phyloP scores from a whole-genome alignment of 192 early-diverging fungal species.

The Umbelopsis ramanniana region DNA sequence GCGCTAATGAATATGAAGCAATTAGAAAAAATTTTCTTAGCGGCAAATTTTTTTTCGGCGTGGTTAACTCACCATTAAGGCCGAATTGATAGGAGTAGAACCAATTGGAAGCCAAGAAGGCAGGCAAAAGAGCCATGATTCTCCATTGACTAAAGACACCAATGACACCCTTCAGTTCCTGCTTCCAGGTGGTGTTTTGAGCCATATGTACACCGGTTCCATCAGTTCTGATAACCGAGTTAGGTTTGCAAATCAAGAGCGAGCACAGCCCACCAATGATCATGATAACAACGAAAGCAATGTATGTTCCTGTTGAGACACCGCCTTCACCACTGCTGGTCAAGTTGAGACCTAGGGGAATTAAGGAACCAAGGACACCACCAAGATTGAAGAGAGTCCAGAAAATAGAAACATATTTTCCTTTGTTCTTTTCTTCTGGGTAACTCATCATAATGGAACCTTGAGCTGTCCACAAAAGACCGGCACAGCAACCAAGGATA shows the following conservation, averaged over 20 bases:
- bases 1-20: conserved; percentile 30
- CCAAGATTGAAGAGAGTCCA: conserved; percentile 89
- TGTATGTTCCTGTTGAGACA: conserved; percentile 38
- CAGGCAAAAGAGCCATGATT: conserved; percentile 67
- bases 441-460: conserved; percentile 87
- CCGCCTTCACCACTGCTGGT: conserved; percentile 36
- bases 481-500: conserved; percentile 80
- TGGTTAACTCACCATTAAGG: conserved; percentile 47
- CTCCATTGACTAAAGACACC: conserved; percentile 64
- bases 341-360: conserved; percentile 43
- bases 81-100: conserved; percentile 78
- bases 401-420: conserved; percentile 80
- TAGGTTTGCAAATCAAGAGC: conserved; percentile 39
- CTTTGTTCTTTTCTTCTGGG: conserved; percentile 80
- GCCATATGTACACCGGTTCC: conserved; percentile 64
- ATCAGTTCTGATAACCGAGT: conserved; percentile 64
- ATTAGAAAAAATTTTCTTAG: too few relatives aligned
- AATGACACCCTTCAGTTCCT: conserved; percentile 53
- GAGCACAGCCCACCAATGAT: conserved; percentile 26
- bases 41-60: background rate
- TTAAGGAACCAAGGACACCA: conserved; percentile 78
- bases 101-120: conserved; percentile 77
- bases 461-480: conserved; percentile 74
- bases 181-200: conserved; percentile 63
- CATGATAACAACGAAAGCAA: conserved; percentile 39